These are phyloP conservation scores for Knoxia roxburghii DNA, from an alignment of 257 asterid species.

Conservation along the genomic window DNA sequence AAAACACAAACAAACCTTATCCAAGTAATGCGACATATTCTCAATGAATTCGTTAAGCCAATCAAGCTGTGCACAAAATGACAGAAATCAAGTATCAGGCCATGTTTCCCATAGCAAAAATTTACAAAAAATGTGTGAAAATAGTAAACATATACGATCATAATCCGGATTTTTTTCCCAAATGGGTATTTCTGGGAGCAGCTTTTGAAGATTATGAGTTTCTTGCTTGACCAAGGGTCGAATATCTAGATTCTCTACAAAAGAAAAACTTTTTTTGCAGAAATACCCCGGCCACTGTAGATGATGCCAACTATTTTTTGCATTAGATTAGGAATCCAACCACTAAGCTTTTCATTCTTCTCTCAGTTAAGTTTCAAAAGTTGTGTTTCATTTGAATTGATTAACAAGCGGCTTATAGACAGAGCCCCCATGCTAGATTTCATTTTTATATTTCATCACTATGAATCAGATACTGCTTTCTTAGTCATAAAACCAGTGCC, in stretches of 20 bases:
- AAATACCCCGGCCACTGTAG: too few species aligned
- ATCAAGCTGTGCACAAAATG: conserved; percentile 60
- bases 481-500: too few species aligned
- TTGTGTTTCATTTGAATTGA: too few species aligned
- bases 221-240: conserved; percentile 68
- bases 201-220: conserved; percentile 39
- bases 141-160: conserved; percentile 54
- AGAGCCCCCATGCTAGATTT: too few species aligned
- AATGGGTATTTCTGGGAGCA: conserved; percentile 81
- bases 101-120: background rate
- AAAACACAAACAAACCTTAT: conserved; percentile 50
- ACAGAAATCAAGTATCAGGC: background rate
- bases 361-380: too few species aligned
- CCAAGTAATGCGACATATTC: conserved; percentile 89
- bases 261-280: too few species aligned
- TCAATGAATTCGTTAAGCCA: conserved; percentile 92
- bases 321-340: too few species aligned
- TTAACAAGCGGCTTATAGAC: too few species aligned
- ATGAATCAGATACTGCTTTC: too few species aligned
- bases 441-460: too few species aligned
- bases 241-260: conserved; percentile 65
- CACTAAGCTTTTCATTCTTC: too few species aligned
- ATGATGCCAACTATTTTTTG: too few species aligned
- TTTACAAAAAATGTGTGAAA: background rate
- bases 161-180: conserved; percentile 96